Conservation (phyloP, 768 basidiomycete genomes). For the Leucocoprinus birnbaumii region DNA sequence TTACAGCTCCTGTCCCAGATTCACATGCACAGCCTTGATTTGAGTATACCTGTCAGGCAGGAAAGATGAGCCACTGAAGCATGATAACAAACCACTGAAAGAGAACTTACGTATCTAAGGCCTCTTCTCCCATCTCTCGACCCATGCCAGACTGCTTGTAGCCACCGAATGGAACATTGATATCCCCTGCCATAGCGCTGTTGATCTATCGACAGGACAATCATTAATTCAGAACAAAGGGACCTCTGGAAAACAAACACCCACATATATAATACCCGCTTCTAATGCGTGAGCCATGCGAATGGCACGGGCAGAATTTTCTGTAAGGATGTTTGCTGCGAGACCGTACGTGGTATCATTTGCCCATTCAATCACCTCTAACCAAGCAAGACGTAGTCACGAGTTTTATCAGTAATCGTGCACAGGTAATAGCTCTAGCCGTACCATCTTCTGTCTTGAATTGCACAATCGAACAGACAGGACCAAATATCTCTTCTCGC, state of each 20-base stretch:
- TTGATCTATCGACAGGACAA: slow-evolving; percentile 30
- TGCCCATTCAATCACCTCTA: slow-evolving; percentile 53
- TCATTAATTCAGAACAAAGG: neutral
- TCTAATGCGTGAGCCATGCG: slow-evolving; percentile 60
- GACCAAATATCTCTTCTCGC: slow-evolving; percentile 76
- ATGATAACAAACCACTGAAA: neutral
- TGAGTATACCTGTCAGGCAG: slow-evolving; percentile 41
- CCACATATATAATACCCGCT: slow-evolving; percentile 62
- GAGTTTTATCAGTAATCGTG: no score
- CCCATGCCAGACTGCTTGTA: slow-evolving; percentile 76
- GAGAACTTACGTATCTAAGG: slow-evolving; percentile 43
- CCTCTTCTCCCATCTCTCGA: slow-evolving; percentile 67
- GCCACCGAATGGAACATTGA: slow-evolving; percentile 63
- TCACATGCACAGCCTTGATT: slow-evolving; percentile 64
- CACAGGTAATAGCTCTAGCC: neutral
- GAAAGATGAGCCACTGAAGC: no score
- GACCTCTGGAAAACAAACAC: slow-evolving; percentile 9
- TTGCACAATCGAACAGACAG: slow-evolving; percentile 72
- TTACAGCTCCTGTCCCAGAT: slow-evolving; percentile 30
- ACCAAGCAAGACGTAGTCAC: no score
- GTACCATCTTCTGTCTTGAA: slow-evolving; percentile 59
- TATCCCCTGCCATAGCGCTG: slow-evolving; percentile 39
- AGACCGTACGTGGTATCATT: slow-evolving; percentile 82
- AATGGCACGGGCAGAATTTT: slow-evolving; percentile 65
- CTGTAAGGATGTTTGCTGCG: slow-evolving; percentile 73